Conservation (phyloP, 345 rosid species). For the Jatropha curcas region DNA sequence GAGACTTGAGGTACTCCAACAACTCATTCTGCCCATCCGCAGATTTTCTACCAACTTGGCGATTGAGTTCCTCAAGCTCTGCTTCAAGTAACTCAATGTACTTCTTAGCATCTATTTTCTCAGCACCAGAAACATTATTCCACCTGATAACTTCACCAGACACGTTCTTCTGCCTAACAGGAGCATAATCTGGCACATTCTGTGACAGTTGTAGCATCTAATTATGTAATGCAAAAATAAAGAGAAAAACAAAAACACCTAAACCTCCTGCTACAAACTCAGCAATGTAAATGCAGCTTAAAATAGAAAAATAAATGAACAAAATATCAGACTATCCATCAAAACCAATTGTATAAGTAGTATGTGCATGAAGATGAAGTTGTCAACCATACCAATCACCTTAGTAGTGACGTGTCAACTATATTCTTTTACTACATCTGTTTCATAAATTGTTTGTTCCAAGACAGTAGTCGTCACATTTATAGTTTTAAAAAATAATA, state of each 20-base stretch:
- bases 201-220: conserved; percentile 28
- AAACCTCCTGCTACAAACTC: conserved; percentile 6
- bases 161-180: conserved; percentile 90
- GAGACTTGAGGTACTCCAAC: conserved; percentile 84
- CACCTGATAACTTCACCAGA: conserved; percentile 92
- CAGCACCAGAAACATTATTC: conserved; percentile 86
- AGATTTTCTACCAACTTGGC: conserved; percentile 70
- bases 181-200: conserved; percentile 78
- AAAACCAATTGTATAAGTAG: not conserved
- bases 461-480: too few species aligned
- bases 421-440: too few species aligned
- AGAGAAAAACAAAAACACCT: not conserved
- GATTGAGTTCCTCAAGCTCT: conserved; percentile 85
- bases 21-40: conserved; percentile 72
- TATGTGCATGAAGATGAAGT: not conserved
- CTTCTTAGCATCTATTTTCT: conserved; percentile 86
- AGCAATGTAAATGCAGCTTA: not conserved
- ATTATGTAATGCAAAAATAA: not conserved
- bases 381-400: not conserved
- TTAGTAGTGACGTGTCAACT: too few species aligned
- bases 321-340: not conserved
- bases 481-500: too few species aligned
- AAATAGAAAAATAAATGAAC: not conserved
- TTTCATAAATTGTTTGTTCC: too few species aligned
- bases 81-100: conserved; percentile 93